These are phyloP conservation scores for Athelia psychrophila DNA, from an alignment of 1,284 basidiomycete genomes.

Conservation along the genomic window DNA sequence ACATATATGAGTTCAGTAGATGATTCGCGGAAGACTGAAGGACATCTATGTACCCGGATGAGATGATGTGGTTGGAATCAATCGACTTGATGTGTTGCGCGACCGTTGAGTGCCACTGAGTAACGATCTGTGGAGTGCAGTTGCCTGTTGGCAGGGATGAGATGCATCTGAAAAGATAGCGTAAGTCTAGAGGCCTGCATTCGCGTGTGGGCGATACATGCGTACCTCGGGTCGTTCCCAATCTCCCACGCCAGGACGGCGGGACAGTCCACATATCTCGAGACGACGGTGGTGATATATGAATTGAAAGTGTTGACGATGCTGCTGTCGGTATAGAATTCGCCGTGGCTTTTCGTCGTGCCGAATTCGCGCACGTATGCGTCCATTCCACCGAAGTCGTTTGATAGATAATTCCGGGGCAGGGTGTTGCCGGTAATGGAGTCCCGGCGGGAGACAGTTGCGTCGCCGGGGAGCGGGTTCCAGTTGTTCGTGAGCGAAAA, in stretches of 20 bases:
- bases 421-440: constrained; percentile 40
- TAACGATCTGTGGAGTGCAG: constrained; percentile 52
- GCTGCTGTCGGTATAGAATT: constrained; percentile 53
- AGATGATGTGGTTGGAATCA: constrained; percentile 65
- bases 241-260: constrained; percentile 60
- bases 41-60: constrained; percentile 55
- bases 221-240: constrained; percentile 60
- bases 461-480: constrained; percentile 37
- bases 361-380: constrained; percentile 55
- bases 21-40: no score
- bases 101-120: constrained; percentile 50
- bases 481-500: constrained; percentile 73
- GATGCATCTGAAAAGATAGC: constrained; percentile 52
- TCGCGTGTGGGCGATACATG: no score
- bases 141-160: constrained; percentile 45
- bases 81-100: constrained; percentile 41
- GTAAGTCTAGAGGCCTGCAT: no score
- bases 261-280: constrained; percentile 50
- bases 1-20: not conserved
- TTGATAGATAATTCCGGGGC: constrained; percentile 54
- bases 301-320: constrained; percentile 52
- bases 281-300: constrained; percentile 51
- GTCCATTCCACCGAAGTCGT: constrained; percentile 70
- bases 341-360: constrained; percentile 42
- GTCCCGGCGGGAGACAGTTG: constrained; percentile 26